Base-by-base conservation (phyloP, 495 filamentous ascomycete species). In the Emericellopsis terricola region DNA sequence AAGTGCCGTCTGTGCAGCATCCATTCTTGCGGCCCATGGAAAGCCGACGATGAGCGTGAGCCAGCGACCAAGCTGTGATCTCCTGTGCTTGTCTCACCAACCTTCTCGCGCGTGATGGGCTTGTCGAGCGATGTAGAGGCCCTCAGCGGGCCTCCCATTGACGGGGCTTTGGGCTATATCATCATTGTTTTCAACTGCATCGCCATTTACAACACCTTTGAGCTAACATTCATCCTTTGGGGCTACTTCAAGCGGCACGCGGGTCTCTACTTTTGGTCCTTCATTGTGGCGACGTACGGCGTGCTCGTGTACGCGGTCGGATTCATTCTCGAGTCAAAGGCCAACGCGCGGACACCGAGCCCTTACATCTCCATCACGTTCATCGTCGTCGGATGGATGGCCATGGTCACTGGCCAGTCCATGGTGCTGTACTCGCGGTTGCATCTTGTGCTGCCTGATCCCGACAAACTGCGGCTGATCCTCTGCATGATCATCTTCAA, bases 371-470 rank as follows among this genome's bases (percentile, higher is more conserved):
- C 30, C 19, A 40, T 66, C 23, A 54, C 55, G 5, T 43, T 68
- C 8, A 37, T 64, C 34, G 57, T 57, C 15, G 28, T 71, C 15
- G 71, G 72, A 14, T 78, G 73, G 73, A 64, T 56, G 37, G 40
- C 48, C 19, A 76, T 77, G 71, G 66, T 78, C 5, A 74, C 74
- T 0, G 72, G 73, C 11, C 73, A 78, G 47, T 70, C 70, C 2
- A 42, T 78, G 23, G 70, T 81, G 6, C 60, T 79, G 11, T 79
- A 73, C 49, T 76, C 71, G 4, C 64, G 75, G 11, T 56, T 79
- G 6, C 68, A 78, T 40, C 56, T 78, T 24, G 49, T 69, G 19
- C 51, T 57, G 15, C 59, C 60, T 18, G 26, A 50, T 53, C 56
- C 47, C 16, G 53, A 52, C 20, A 51, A 67, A 15, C 55, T 76